Evolutionary conservation across 495 filamentous ascomycete species (phyloP), one percentile per base, ranked within the genome.

Genomic region (Staphylotrichum longicolle): DNA sequence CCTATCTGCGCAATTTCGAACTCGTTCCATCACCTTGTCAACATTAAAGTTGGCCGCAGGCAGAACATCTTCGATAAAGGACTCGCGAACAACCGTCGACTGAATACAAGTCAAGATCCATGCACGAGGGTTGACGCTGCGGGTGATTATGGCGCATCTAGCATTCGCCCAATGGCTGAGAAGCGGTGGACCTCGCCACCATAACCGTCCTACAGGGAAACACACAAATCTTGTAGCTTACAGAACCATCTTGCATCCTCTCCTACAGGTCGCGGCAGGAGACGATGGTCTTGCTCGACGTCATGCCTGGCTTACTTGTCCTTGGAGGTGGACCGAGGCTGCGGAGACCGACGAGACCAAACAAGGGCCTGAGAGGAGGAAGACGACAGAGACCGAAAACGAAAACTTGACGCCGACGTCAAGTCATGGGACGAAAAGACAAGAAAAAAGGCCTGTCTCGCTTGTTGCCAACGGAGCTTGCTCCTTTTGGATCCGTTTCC

Each of bases 31-130:
- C 51, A 9, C 30, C 35, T 0, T 45, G 37, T 33, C 12, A 9
- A 11, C 46, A 20, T 12, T 20, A 30, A 3, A 4, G 1, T n/a
- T 63, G 60, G 60, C 60, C 60, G 2, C 3, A 3, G 46, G 5
- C 12, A 5, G 10, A 40, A 5, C n/a, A 55, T 14, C 37, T 39
- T 35, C 46, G 1, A 46, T 52, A 11, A 33, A 44, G 37, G 48
- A 63, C 39, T 63, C 54, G 61, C 5, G 2, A 0, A 30, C n/a
- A 0, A 52, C 54, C 5, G 47, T 58, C 11, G 11, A 15, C 12
- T 63, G 61, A 54, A 10, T 58, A 5, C n/a, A 14, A 2, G 39
- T 27, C 20, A 41, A 40, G 40, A 46, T 58, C 20, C 45, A 63
- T 42, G 10, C 20, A 27, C 20, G 20, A 27, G 20, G 20, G 20